Base-by-base conservation (phyloP, 352 stramenopile genomes). In the Peronosclerospora sorghi region DNA sequence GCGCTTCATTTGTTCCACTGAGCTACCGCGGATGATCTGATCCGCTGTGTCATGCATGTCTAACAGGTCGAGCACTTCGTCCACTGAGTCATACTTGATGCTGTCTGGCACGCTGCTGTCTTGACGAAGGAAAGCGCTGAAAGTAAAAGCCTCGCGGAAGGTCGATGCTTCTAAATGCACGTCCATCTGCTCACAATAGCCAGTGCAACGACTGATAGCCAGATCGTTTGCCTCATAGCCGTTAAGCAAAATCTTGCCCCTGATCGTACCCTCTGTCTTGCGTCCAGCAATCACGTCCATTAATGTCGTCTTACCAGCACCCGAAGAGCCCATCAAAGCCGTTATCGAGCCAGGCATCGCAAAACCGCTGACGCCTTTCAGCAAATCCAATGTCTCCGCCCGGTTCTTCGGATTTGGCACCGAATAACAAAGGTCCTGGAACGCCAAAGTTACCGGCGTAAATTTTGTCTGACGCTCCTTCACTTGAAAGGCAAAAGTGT, bases 391-490 rank as follows among this genome's bases (percentile, higher is more conserved):
- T 20, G 32, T 35, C 8, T 49, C 42, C 8, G 40, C 24, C n/a
- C 32, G 42, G 10, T 32, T 49, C 20, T 15, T 32, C 9, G 42
- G 32, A 12, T 49, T 49, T 0, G 42, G 42, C 21, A 49, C 42
- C 9, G 42, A 49, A 34, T 49, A 49, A n/a, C 42, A 24, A n/a
- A 49, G 19, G 14, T 49, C 24, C 29, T 49, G 14, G 42, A 49
- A 41, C 10, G 42, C 42, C 12, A 49, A n/a, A 3, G 42, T 49
- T 1, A 49, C 42, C 0, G 42, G 32, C 18, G 36, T 38, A 18
- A 49, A 49, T 5, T 41, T 41, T 8, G 34, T 48, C 17, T 32
- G 15, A 0, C 32, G 42, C 23, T 29, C 8, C 12, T 41, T 21
- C 12, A 54, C 46, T n/a, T 51, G 17, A 37, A 56, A 14, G 2